A percentile compares a stretch with the other conserved stretches of the same genome.
Conservation (phyloP, 169 alveolate genomes). For the Eimeria brunetti region DNA sequence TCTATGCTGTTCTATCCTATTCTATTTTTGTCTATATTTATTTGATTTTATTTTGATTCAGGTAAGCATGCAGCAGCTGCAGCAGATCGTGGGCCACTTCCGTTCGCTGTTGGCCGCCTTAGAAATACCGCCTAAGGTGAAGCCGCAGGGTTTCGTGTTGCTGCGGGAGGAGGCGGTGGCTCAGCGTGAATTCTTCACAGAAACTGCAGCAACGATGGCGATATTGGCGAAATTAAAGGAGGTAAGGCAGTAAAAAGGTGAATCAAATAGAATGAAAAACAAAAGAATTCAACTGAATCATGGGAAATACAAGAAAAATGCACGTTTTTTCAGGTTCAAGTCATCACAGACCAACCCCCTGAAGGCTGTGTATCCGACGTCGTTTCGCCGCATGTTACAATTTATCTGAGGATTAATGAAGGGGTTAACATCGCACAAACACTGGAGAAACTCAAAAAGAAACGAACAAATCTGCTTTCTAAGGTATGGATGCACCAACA, state of each 20-base stretch:
- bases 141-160: constrained; percentile 56
- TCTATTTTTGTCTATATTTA: too few relatives aligned
- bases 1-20: too few relatives aligned
- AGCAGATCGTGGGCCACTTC: constrained; percentile 53
- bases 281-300: background rate
- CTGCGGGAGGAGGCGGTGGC: background rate
- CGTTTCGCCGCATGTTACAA: constrained; percentile 20
- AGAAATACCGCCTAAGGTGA: constrained; percentile 69
- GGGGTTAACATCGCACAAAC: constrained; percentile 74
- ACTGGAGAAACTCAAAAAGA: constrained; percentile 60
- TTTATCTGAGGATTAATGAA: constrained; percentile 41
- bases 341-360: background rate
- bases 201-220: constrained; percentile 9
- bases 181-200: background rate
- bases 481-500: too few relatives aligned
- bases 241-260: background rate
- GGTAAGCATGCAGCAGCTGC: constrained; percentile 53
- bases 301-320: background rate
- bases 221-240: constrained; percentile 7
- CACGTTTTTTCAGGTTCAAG: background rate
- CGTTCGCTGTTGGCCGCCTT: constrained; percentile 69
- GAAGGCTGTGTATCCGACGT: constrained; percentile 63
- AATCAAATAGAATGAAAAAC: background rate
- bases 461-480: constrained; percentile 29
- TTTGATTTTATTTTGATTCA: background rate